Base-by-base conservation (phyloP, 495 filamentous ascomycete genomes). In the Glarea lozoyensis region DNA sequence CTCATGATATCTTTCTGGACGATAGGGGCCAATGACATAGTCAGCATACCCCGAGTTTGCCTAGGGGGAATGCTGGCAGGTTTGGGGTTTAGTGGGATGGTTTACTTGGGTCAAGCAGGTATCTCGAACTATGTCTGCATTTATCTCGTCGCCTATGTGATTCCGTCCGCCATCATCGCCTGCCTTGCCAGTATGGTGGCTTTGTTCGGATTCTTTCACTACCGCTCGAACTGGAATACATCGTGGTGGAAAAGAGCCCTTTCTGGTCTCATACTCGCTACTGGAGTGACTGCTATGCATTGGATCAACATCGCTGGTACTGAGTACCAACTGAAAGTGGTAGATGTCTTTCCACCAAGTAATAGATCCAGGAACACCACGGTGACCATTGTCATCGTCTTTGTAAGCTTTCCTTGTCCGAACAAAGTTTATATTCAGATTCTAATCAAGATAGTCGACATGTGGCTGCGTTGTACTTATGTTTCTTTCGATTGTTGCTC, bases 231-330 rank as follows among this genome's bases (percentile, higher is more conserved):
- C 4, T 94, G 89, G 84, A 85, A 79, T 15, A 82, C 82, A 57
- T 72, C 66, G 11, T 85, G 79, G 79, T 86, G 78, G 81, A 85
- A 83, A 50, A 68, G 87, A 45, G 55, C 68, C 16, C 41, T 79
- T 2, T 84, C 78, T 50, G 84, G 82, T 5, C 56, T 72, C 18
- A 41, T 88, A 5, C 65, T 94, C 25, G 82, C 84, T 18, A 62
- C 69, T 11, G 84, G 82, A 25, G 86, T 90, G 2, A 86, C 78
- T 15, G 86, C 84, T 2, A 92, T 94, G 86, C 86, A 94, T 55
- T 95, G 86, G 85, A 79, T 79, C 13, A 87, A 85, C 11, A 70
- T 81, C 2, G 62, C 78, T 11, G 86, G 88, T 10, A 46, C 45
- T 10, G 16, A 37, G 11, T 50, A 49, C 16, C 44, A 43, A 21